Base-by-base conservation (phyloP, 805 yeast genomes). In the Kluyveromyces siamensis region DNA sequence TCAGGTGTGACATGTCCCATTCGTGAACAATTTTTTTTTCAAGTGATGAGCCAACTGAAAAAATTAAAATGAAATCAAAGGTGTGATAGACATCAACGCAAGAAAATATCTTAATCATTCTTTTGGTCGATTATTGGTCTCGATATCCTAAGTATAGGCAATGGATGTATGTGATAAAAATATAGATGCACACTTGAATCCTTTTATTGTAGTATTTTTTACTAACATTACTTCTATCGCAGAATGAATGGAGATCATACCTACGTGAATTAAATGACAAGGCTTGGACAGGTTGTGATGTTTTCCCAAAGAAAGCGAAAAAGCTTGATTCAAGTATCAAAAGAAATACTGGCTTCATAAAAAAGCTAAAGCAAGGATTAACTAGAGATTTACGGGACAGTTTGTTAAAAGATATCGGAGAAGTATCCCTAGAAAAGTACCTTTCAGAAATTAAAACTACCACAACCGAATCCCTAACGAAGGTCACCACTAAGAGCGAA, bases 261-360 rank as follows among this genome's bases (percentile, higher is more conserved):
- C 63, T 78, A 7, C 53, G 54, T 33, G 67, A 66, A 17, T 55
- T 71, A 25, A 82, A 83, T 56, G 39, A 49, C 0, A 55, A 61
- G 47, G 82, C 84, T 1, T 80, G 87, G 85, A 61, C 64, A 36
- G 84, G 81, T 1, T 74, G 67, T 19, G 55, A 52, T 17, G 66
- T 66, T n/a, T 59, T 61, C 46, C 58, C 59, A n/a, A 40, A 59
- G 13, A 48, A 54, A 8, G 51, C 49, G 14, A 45, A 55, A 9
- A 77, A 75, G 52, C 63, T 81, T 9, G 96, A 89, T 60, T 71
- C 95, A 0, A 83, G 90, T 49, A 70, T 89, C 54, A 89, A 89
- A 70, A 86, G 83, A 62, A 87, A 90, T 60, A 79, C 87, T 3
- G 84, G 88, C 0, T 85, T 87, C 58, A 81, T 88, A 45, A 84